Evolutionary conservation across 129 eudicot genomes (phyloP), one percentile per base, ranked within the genome.

Genomic region (Helichrysum umbraculigerum): DNA sequence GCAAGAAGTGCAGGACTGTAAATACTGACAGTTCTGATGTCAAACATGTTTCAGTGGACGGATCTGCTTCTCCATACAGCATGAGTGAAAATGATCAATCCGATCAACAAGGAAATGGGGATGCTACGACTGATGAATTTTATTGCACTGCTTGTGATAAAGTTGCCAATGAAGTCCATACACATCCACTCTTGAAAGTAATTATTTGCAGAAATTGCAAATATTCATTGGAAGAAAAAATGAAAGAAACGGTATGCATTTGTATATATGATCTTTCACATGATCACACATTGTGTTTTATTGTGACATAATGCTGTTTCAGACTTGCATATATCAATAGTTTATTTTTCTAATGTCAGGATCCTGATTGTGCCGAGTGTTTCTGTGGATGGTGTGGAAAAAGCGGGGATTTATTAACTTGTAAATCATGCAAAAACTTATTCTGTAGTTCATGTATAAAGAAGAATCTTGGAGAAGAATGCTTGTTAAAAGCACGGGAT

Each of bases 371-470:
- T 81, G 85, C 83, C 1, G 89, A 84, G 81, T 79, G 89, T 78
- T 90, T 81, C 78, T 90, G 96, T 84, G 86, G 80, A 69, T 90
- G 96, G 96, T 90, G 96, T 72, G 96, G 93, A 47, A 33, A 72
- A 41, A 82, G 66, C 34, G 82, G 70, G 71, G 86, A 86, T 62
- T 72, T 90, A 42, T 37, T 86, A 70, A 82, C 66, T 75, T 90
- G 96, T 79, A 82, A 21, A 32, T 86, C 96, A 29, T 90, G 96
- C 73, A 76, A 78, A 78, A 76, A 62, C 17, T 51, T 86, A 44
- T 88, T 90, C 64, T 90, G 96, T 84, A 70, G 76, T 11, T 34
- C 54, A 0, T 90, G 96, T 84, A 70, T 90, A 70, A 82, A 84
- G 79, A 88, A 83, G 87, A 90, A 90, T 75, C 81, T 90, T 75